phyloP scores from a whole-genome alignment of 2,329 filamentous ascomycete species.

The Botrytis sinoallii region DNA sequence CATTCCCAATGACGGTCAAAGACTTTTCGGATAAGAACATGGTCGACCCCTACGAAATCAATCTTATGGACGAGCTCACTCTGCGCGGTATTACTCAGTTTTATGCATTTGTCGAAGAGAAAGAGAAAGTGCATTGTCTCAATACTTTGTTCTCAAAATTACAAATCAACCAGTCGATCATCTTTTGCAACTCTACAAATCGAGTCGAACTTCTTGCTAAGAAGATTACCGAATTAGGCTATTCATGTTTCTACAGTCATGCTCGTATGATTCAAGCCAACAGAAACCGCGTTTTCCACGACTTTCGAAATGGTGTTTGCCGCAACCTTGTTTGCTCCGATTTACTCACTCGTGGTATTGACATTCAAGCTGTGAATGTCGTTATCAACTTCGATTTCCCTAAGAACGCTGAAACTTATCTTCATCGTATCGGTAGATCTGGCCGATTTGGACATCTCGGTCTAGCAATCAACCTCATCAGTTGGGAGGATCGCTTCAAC shows the following conservation, averaged over 20 bases:
- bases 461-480: constrained; percentile 98
- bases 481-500: constrained; percentile 99
- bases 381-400: constrained; percentile 99
- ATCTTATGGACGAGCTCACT: constrained; percentile 98
- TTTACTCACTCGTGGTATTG: constrained; percentile 94
- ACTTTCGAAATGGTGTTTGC: constrained; percentile 97
- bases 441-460: constrained; percentile 96
- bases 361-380: constrained; percentile 98
- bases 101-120: constrained; percentile 98
- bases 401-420: constrained; percentile 98
- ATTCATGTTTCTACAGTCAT: constrained; percentile 99
- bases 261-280: constrained; percentile 96
- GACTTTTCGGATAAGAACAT: constrained; percentile 99
- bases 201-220: constrained; percentile 96
- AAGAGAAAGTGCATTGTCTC: constrained; percentile 97
- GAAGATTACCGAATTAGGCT: constrained; percentile 98
- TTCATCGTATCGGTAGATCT: constrained; percentile 96
- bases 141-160: constrained; percentile 99
- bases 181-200: constrained; percentile 99
- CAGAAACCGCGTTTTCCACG: constrained; percentile 97
- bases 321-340: constrained; percentile 98
- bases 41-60: constrained; percentile 95
- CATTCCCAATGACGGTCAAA: constrained; percentile 95
- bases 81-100: constrained; percentile 98
- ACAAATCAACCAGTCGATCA: constrained; percentile 99